Evolutionary conservation across 805 yeast genomes (phyloP).

Genomic region (Teunomyces gatunensis): DNA sequence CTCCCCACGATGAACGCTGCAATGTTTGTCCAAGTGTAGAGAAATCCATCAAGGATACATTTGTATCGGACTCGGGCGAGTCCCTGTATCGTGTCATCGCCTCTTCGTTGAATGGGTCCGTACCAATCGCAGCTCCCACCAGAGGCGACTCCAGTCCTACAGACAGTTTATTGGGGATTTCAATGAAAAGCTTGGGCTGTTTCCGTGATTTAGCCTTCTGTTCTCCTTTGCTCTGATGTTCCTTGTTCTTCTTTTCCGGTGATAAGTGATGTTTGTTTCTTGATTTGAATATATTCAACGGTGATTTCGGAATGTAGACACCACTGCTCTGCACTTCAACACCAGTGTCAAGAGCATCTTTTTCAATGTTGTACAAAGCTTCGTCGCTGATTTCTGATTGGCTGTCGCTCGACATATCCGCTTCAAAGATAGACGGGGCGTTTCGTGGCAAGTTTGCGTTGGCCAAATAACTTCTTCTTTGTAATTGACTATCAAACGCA

Average conservation of each 20-base stretch:
- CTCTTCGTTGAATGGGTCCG: conserved; percentile 9
- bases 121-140: neutral
- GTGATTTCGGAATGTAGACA: conserved; percentile 31
- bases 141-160: neutral
- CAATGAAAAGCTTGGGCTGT: conserved; percentile 17
- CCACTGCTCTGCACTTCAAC: conserved; percentile 13
- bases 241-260: neutral
- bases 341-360: neutral
- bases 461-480: conserved; percentile 26
- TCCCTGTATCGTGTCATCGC: conserved; percentile 14
- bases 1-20: conserved; percentile 25
- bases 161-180: conserved; percentile 12
- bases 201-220: neutral
- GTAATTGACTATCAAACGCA: conserved; percentile 21
- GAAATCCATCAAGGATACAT: conserved; percentile 18
- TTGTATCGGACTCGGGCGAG: conserved; percentile 5
- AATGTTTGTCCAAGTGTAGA: conserved; percentile 23
- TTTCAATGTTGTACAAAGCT: conserved; percentile 8
- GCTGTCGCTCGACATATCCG: conserved; percentile 5
- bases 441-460: conserved; percentile 15
- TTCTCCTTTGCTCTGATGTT: neutral
- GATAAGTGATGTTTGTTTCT: conserved; percentile 9
- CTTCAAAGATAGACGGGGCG: conserved; percentile 14
- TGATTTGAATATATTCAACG: conserved; percentile 21
- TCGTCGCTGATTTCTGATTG: conserved; percentile 3